Conservation (phyloP, 169 alveolate species). For the Plasmodium gonderi region DNA sequence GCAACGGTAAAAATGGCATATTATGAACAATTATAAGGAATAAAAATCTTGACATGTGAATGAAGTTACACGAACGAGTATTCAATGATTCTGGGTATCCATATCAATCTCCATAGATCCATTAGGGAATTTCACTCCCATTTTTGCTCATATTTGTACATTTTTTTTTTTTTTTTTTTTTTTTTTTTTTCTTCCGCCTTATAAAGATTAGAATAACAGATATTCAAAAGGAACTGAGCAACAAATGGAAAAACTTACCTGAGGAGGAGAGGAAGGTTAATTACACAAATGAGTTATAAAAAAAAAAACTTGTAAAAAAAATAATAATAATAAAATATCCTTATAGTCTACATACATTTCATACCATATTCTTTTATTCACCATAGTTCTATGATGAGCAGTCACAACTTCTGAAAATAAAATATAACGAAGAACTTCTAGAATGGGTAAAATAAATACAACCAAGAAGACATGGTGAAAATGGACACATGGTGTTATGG, state of each 20-base stretch:
- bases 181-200: background rate
- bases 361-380: background rate
- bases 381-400: slow-evolving; percentile 50
- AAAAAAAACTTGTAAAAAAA: background rate
- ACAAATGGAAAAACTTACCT: slow-evolving; percentile 52
- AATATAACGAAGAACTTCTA: slow-evolving; percentile 58
- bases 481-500: background rate
- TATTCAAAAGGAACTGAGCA: slow-evolving; percentile 69
- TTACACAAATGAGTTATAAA: background rate
- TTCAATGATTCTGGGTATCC: too few species aligned
- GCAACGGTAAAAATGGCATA: slow-evolving; percentile 36
- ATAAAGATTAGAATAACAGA: slow-evolving; percentile 65
- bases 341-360: background rate
- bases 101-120: too few species aligned
- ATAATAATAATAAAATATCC: background rate
- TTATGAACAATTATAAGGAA: background rate
- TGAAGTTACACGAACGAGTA: background rate
- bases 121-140: too few species aligned
- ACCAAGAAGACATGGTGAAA: background rate
- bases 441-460: slow-evolving; percentile 60
- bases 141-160: background rate
- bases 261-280: slow-evolving; percentile 65
- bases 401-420: slow-evolving; percentile 50
- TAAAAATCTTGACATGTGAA: background rate
- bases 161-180: background rate